Conservation (phyloP, 805 yeast genomes). For the Lipomyces yamanashiensis region DNA sequence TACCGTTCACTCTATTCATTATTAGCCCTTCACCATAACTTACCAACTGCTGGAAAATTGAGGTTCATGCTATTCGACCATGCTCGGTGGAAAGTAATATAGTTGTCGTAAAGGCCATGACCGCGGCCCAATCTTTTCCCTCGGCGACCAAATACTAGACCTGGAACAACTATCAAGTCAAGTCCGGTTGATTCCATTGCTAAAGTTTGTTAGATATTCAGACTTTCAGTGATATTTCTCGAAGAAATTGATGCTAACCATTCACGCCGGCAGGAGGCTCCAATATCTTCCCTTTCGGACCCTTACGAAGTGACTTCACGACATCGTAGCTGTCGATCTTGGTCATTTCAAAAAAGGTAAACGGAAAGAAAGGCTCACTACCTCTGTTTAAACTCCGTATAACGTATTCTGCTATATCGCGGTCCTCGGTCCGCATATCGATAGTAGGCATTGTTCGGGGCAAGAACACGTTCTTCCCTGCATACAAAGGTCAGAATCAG, state of each 20-base stretch:
- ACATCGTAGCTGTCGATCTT: slow-evolving; percentile 7
- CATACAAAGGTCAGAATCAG: neutral
- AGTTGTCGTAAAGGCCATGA: slow-evolving; percentile 89
- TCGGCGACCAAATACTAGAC: slow-evolving; percentile 69
- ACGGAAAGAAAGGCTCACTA: neutral
- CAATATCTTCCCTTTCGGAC: neutral
- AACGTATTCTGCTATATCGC: neutral
- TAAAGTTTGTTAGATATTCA: neutral
- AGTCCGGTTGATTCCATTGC: slow-evolving; percentile 50
- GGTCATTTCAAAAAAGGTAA: slow-evolving; percentile 2
- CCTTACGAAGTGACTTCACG: neutral
- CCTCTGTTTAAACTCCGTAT: neutral
- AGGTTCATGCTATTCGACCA: slow-evolving; percentile 36
- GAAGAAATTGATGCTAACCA: neutral
- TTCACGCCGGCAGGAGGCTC: slow-evolving; percentile 10
- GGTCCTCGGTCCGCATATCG: slow-evolving; percentile 2
- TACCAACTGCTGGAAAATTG: slow-evolving; percentile 40
- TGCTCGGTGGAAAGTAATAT: slow-evolving; percentile 55
- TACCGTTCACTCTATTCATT: neutral
- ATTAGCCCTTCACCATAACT: slow-evolving; percentile 39
- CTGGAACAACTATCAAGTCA: slow-evolving; percentile 82
- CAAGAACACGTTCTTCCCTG: slow-evolving; percentile 11
- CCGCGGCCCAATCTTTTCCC: slow-evolving; percentile 84
- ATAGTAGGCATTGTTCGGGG: slow-evolving; percentile 2
- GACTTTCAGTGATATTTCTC: neutral